These are phyloP conservation scores for Lasiodiplodia hormozganensis DNA, from an alignment of 2,329 filamentous ascomycete genomes.

Conservation along the genomic window DNA sequence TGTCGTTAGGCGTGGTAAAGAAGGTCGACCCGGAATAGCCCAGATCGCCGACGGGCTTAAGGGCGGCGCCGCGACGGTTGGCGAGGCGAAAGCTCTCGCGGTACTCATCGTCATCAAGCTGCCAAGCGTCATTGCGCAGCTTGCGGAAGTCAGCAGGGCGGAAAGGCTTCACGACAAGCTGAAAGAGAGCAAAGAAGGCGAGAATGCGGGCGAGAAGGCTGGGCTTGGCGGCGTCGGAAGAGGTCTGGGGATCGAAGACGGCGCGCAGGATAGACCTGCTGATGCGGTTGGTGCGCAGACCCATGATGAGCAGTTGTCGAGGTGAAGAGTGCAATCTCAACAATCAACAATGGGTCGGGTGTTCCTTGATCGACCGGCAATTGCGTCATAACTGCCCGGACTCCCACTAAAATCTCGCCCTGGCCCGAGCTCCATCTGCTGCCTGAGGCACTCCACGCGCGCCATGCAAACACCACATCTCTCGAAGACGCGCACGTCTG, in stretches of 20 bases:
- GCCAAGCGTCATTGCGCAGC: conserved; percentile 61
- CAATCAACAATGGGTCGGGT: not conserved
- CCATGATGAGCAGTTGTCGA: conserved; percentile 36
- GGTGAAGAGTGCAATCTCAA: not conserved
- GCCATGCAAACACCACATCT: conserved; percentile 19
- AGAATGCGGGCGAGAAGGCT: conserved; percentile 54
- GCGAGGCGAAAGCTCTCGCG: conserved; percentile 58
- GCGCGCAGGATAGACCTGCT: conserved; percentile 47
- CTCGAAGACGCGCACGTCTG: not conserved
- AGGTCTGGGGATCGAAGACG: conserved; percentile 38
- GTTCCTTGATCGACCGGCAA: conserved; percentile 8
- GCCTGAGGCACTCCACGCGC: not conserved
- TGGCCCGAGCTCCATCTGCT: not conserved
- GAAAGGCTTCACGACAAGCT: conserved; percentile 56
- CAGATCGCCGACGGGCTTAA: conserved; percentile 70
- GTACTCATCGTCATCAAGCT: conserved; percentile 62
- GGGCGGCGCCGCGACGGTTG: conserved; percentile 46
- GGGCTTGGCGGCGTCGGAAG: conserved; percentile 33
- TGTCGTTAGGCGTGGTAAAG: conserved; percentile 70
- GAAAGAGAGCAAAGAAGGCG: conserved; percentile 62
- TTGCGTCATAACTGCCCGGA: conserved; percentile 19
- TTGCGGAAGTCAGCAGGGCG: conserved; percentile 58
- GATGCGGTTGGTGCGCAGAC: conserved; percentile 44
- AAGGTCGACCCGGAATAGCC: conserved; percentile 80
- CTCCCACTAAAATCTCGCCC: not conserved